Evolutionary conservation across 2,329 filamentous ascomycete species (phyloP).

Genomic region (Arachnopeziza araneosa): DNA sequence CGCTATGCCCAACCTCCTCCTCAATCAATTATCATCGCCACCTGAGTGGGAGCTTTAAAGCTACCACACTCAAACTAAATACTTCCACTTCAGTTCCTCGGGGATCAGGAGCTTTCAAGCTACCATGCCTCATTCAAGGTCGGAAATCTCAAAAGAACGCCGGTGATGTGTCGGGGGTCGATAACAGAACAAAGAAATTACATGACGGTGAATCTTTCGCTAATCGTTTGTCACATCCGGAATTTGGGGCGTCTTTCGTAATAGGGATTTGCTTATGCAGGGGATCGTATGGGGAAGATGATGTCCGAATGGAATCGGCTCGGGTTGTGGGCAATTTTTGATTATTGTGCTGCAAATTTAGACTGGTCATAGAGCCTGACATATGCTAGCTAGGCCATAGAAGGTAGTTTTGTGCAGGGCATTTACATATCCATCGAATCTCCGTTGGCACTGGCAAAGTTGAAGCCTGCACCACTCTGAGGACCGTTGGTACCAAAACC

Average conservation of each 20-base stretch:
- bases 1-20: constrained; percentile 4
- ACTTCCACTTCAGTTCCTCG: constrained; percentile 10
- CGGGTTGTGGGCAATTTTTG: background rate
- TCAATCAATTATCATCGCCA: background rate
- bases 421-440: constrained; percentile 71
- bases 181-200: constrained; percentile 28
- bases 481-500: constrained; percentile 65
- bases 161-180: constrained; percentile 28
- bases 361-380: background rate
- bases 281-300: constrained; percentile 1
- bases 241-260: constrained; percentile 18
- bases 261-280: constrained; percentile 2
- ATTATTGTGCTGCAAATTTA: background rate
- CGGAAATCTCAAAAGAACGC: constrained; percentile 25
- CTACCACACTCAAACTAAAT: constrained; percentile 24
- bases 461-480: constrained; percentile 82
- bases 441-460: constrained; percentile 76
- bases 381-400: constrained; percentile 4
- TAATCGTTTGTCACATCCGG: constrained; percentile 31
- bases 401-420: constrained; percentile 7
- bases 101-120: constrained; percentile 32
- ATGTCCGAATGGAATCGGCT: background rate
- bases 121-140: constrained; percentile 25
- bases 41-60: constrained; percentile 31
- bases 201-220: constrained; percentile 35